phyloP scores from a whole-genome alignment of 768 basidiomycete species.

The Leccinum obscurum region DNA sequence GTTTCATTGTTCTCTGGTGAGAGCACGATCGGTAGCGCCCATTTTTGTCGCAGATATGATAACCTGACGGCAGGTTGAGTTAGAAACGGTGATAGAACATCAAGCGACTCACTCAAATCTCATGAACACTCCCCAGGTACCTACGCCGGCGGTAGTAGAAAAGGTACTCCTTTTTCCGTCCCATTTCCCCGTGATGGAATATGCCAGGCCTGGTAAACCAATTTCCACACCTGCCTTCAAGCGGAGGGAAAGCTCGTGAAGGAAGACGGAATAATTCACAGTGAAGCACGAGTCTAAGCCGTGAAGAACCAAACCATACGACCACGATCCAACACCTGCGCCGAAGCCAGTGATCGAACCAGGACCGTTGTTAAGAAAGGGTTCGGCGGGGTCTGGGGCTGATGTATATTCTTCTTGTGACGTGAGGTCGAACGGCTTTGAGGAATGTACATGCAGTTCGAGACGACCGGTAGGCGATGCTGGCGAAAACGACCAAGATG shows the following conservation, averaged over 20 bases:
- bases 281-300: conserved; percentile 48
- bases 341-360: conserved; percentile 56
- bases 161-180: conserved; percentile 43
- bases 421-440: conserved; percentile 39
- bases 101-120: conserved; percentile 49
- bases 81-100: conserved; percentile 13
- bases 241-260: conserved; percentile 56
- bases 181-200: conserved; percentile 51
- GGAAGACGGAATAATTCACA: conserved; percentile 50
- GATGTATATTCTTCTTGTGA: conserved; percentile 24
- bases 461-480: conserved; percentile 29
- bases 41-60: conserved; percentile 55
- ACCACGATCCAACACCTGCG: conserved; percentile 46
- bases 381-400: conserved; percentile 23
- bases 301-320: conserved; percentile 49
- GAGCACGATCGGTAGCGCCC: conserved; percentile 58
- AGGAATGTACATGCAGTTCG: conserved; percentile 45
- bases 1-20: conserved; percentile 48
- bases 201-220: conserved; percentile 46
- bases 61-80: conserved; percentile 39
- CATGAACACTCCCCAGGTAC: conserved; percentile 48
- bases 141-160: conserved; percentile 45
- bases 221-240: conserved; percentile 51
- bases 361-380: conserved; percentile 30
- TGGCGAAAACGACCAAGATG: conserved; percentile 33